These are phyloP conservation scores for Aspergillus luchuensis DNA, from an alignment of 2,329 filamentous ascomycete species.

Conservation along the genomic window DNA sequence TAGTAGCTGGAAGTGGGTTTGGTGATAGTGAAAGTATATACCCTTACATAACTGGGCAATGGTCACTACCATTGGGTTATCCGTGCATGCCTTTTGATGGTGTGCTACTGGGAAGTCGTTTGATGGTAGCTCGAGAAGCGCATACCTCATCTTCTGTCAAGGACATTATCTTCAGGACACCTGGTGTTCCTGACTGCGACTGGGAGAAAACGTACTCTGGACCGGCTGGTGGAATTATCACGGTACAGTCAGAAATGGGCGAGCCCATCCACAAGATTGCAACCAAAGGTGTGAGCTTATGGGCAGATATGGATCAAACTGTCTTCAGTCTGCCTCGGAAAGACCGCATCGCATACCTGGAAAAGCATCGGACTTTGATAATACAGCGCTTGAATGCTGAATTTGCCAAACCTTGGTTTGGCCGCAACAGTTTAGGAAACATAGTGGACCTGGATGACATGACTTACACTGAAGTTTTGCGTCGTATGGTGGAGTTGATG, in stretches of 20 bases:
- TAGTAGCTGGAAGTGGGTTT: slow-evolving; percentile 89
- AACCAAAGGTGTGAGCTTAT: slow-evolving; percentile 40
- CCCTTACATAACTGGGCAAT: slow-evolving; percentile 84
- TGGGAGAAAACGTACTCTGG: slow-evolving; percentile 92
- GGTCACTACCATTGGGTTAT: slow-evolving; percentile 85
- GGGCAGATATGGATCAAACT: slow-evolving; percentile 40
- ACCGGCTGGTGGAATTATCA: slow-evolving; percentile 85
- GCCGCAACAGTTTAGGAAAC: slow-evolving; percentile 72
- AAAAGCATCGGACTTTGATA: slow-evolving; percentile 80
- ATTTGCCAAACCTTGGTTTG: slow-evolving; percentile 95
- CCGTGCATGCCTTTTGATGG: slow-evolving; percentile 94
- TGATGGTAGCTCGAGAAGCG: slow-evolving; percentile 94
- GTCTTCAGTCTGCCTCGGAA: slow-evolving; percentile 22
- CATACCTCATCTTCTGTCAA: slow-evolving; percentile 82
- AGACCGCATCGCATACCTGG: slow-evolving; percentile 69
- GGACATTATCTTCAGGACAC: slow-evolving; percentile 78
- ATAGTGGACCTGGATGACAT: slow-evolving; percentile 86
- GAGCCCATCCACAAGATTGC: slow-evolving; percentile 46
- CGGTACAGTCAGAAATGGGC: slow-evolving; percentile 64
- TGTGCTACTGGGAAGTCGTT: slow-evolving; percentile 83
- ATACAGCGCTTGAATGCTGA: slow-evolving; percentile 91
- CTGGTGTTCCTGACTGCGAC: slow-evolving; percentile 72
- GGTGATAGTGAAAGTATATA: slow-evolving; percentile 88
- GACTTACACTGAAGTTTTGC: slow-evolving; percentile 84
- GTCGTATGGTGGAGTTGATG: slow-evolving; percentile 79